These are phyloP conservation scores for Trichosporon inkin DNA, from an alignment of 1,284 basidiomycete genomes.

Conservation along the genomic window DNA sequence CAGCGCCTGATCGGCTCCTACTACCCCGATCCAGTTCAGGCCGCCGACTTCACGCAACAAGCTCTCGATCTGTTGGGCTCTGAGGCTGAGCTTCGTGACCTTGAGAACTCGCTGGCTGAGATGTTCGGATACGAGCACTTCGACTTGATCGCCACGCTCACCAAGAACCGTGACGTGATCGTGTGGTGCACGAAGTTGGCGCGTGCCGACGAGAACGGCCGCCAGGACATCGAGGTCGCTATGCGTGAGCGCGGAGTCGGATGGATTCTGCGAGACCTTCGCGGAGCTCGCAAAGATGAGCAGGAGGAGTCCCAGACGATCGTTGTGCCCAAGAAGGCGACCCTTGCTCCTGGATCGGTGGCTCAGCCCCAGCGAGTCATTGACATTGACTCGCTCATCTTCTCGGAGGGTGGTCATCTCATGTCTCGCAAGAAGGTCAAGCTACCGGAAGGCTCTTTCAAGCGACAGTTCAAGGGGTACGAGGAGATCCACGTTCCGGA, in stretches of 20 bases:
- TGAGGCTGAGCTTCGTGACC: constrained; percentile 84
- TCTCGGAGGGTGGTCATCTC: constrained; percentile 89
- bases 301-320: constrained; percentile 53
- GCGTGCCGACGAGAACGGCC: constrained; percentile 81
- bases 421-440: constrained; percentile 99
- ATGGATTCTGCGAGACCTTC: constrained; percentile 87
- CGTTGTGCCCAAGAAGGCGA: constrained; percentile 75
- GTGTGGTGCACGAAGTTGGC: constrained; percentile 98
- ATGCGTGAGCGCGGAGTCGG: constrained; percentile 97
- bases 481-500: constrained; percentile 98
- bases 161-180: constrained; percentile 92
- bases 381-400: constrained; percentile 92
- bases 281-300: constrained; percentile 62
- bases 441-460: constrained; percentile 95
- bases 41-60: constrained; percentile 81
- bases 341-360: constrained; percentile 79
- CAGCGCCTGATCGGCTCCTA: constrained; percentile 87
- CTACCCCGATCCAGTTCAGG: constrained; percentile 90
- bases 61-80: constrained; percentile 86
- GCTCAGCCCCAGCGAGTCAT: constrained; percentile 80
- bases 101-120: constrained; percentile 96
- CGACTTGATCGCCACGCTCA: constrained; percentile 82
- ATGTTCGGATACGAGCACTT: constrained; percentile 91
- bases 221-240: constrained; percentile 90
- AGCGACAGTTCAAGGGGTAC: constrained; percentile 91